These are phyloP conservation scores for Cryptococcus sp. DNA, from an alignment of 1,284 basidiomycete genomes.

Conservation along the genomic window DNA sequence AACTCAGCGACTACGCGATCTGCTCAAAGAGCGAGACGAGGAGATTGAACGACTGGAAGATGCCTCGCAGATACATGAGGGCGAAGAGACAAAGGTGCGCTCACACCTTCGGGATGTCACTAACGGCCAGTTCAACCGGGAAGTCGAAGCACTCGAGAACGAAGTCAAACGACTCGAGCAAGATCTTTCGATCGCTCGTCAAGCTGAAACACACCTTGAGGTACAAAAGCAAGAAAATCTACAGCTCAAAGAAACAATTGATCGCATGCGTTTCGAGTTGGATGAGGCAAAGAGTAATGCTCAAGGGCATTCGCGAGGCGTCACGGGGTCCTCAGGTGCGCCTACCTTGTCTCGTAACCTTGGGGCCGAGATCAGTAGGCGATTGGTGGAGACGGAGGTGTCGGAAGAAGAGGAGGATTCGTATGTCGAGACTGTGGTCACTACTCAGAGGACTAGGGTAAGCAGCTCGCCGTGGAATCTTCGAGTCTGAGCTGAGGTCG, in stretches of 20 bases:
- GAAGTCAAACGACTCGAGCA: constrained; percentile 61
- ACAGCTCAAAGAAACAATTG: constrained; percentile 85
- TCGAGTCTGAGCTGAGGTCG: background rate
- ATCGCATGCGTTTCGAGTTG: constrained; percentile 81
- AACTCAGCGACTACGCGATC: constrained; percentile 70
- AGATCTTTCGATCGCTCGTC: constrained; percentile 63
- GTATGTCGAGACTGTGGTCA: constrained; percentile 47
- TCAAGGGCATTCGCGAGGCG: constrained; percentile 38
- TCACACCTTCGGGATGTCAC: background rate
- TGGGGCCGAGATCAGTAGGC: constrained; percentile 69
- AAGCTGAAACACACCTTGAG: constrained; percentile 67
- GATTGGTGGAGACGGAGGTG: constrained; percentile 51
- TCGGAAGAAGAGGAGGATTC: constrained; percentile 53
- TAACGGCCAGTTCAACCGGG: constrained; percentile 42
- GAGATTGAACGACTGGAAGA: constrained; percentile 64
- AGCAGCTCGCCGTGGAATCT: constrained; percentile 7
- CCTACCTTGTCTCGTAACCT: constrained; percentile 71
- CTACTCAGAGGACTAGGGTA: constrained; percentile 42
- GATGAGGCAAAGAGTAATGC: constrained; percentile 66
- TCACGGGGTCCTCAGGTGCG: constrained; percentile 33
- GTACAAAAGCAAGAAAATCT: constrained; percentile 89
- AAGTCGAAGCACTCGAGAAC: constrained; percentile 65
- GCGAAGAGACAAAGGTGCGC: constrained; percentile 54
- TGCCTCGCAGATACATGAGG: constrained; percentile 55
- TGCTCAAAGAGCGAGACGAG: constrained; percentile 66